phyloP scores from a whole-genome alignment of 164 flowering plant genomes.

The Piper longum region DNA sequence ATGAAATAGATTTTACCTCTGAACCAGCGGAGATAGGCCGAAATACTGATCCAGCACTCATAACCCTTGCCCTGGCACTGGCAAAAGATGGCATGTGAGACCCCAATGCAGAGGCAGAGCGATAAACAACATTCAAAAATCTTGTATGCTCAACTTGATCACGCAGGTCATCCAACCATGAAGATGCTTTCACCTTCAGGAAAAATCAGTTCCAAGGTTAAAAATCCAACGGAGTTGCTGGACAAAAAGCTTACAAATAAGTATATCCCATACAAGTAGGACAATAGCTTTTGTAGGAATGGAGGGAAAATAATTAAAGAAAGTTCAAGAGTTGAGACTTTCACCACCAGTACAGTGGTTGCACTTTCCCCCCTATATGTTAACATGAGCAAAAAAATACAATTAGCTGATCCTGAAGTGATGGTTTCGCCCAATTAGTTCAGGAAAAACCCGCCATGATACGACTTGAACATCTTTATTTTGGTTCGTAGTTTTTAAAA shows the following conservation, averaged over 20 bases:
- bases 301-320: too few species aligned
- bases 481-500: neutral
- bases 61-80: conserved; percentile 78
- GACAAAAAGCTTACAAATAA: neutral
- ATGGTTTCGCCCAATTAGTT: neutral
- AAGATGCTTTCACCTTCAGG: conserved; percentile 80
- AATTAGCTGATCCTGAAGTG: too few species aligned
- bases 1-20: conserved; percentile 34
- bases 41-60: conserved; percentile 76
- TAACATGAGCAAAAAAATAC: too few species aligned
- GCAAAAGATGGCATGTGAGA: conserved; percentile 85
- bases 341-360: too few species aligned
- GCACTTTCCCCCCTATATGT: too few species aligned
- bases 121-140: conserved; percentile 69
- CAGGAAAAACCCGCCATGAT: neutral
- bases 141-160: conserved; percentile 85
- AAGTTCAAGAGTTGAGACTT: too few species aligned
- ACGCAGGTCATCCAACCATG: conserved; percentile 87
- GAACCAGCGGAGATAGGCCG: conserved; percentile 86
- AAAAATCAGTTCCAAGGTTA: neutral
- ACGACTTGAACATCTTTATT: neutral
- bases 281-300: neutral
- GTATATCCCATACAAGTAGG: too few species aligned
- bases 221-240: neutral
- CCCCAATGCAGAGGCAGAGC: conserved; percentile 85